Evolutionary conservation across 1,284 basidiomycete genomes (phyloP).

Genomic region (Ustilago bromivora): DNA sequence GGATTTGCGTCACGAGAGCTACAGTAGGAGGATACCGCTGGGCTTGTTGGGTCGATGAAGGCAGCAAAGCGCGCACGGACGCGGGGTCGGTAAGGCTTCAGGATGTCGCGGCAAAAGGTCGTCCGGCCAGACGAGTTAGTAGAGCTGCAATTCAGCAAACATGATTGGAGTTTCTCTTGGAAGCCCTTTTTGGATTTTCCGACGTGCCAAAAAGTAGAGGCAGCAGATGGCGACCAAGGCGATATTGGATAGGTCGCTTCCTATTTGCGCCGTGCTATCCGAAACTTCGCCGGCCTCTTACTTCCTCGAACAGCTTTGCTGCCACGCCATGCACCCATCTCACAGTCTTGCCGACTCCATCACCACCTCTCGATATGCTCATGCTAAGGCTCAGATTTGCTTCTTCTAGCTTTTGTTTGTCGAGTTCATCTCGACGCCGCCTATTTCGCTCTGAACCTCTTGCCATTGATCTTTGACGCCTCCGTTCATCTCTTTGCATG

Average conservation of each 20-base stretch:
- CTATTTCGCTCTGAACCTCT: background rate
- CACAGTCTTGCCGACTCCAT: background rate
- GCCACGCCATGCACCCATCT: background rate
- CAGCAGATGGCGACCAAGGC: slow-evolving; percentile 7
- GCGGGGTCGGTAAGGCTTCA: slow-evolving; percentile 10
- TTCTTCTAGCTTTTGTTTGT: background rate
- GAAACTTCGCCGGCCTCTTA: background rate
- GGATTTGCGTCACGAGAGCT: slow-evolving; percentile 10
- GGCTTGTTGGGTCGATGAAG: background rate
- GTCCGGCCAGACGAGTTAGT: slow-evolving; percentile 10
- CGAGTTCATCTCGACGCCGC: background rate
- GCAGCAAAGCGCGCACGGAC: slow-evolving; percentile 3
- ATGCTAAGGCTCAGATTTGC: background rate
- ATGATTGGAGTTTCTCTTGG: slow-evolving; percentile 2
- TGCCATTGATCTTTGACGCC: background rate
- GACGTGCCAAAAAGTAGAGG: background rate
- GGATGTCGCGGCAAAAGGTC: slow-evolving; percentile 35
- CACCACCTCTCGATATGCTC: background rate
- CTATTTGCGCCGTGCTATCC: slow-evolving; percentile 22
- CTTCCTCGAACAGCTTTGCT: background rate
- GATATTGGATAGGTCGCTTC: background rate
- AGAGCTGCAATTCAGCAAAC: slow-evolving; percentile 1
- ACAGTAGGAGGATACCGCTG: background rate
- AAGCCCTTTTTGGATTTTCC: background rate
- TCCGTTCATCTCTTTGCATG: background rate